A percentile compares a stretch with the other conserved stretches of the same genome.
Evolutionary conservation across 129 eudicot species (phyloP).

Genomic region (Flaveria brownii): DNA sequence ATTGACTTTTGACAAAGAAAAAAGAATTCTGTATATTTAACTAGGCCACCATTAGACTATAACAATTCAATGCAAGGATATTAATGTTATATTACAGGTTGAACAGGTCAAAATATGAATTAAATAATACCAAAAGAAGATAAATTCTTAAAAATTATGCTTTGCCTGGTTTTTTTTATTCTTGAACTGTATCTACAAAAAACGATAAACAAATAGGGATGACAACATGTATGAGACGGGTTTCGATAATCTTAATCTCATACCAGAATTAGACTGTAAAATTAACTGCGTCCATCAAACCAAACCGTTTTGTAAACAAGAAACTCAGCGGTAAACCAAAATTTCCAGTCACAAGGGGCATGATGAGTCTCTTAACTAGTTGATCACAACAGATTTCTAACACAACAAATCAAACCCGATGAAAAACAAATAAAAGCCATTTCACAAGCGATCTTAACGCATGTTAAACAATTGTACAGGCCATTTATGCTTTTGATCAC

Average conservation of each 20-base stretch:
- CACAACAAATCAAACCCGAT: constrained; percentile 3
- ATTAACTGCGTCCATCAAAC: too few species aligned
- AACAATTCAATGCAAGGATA: too few species aligned
- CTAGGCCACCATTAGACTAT: not conserved
- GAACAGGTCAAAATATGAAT: not conserved
- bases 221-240: too few species aligned
- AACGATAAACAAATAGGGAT: too few species aligned
- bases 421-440: too few species aligned
- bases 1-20: not conserved
- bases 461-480: constrained; percentile 76
- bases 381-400: not conserved
- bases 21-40: not conserved
- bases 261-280: too few species aligned
- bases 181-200: too few species aligned
- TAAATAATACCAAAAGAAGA: not conserved
- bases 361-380: not conserved
- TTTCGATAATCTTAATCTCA: too few species aligned
- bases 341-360: constrained; percentile 3
- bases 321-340: constrained; percentile 1
- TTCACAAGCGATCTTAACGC: constrained; percentile 29
- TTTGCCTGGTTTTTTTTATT: too few species aligned
- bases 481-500: constrained; percentile 60
- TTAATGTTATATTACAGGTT: not conserved
- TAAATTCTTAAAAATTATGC: not conserved
- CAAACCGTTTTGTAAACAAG: not conserved